Evolutionary conservation across 1,139 yeast genomes (phyloP).

Genomic region (Petasospora rhodanensis): DNA sequence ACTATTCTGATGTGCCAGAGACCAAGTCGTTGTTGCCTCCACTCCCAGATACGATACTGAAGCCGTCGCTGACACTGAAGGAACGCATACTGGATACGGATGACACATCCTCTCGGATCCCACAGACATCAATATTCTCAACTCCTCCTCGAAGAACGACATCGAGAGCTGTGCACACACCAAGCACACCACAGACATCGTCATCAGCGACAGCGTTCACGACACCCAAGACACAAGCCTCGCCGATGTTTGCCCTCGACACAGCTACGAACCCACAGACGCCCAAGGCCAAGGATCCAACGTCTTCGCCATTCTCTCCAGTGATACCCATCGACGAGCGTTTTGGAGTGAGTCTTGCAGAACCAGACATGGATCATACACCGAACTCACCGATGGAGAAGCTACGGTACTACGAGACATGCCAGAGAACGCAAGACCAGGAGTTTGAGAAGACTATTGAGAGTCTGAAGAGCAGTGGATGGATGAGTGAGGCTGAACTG

Average conservation of each 20-base stretch:
- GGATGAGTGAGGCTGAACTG: conserved; percentile 15
- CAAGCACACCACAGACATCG: conserved; percentile 1
- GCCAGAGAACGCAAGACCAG: conserved; percentile 11
- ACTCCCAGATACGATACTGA: conserved; percentile 12
- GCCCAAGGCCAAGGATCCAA: neutral
- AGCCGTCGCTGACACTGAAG: conserved; percentile 4
- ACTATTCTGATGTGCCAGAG: conserved; percentile 15
- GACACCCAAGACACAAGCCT: conserved; percentile 1
- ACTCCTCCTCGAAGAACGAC: conserved; percentile 8
- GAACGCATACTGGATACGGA: conserved; percentile 1
- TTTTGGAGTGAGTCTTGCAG: conserved; percentile 15
- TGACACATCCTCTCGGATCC: conserved; percentile 3
- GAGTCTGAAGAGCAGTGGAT: conserved; percentile 15
- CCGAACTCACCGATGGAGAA: conserved; percentile 11
- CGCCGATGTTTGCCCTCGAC: no score
- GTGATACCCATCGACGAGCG: conserved; percentile 16
- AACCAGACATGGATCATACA: conserved; percentile 4
- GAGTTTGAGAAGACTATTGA: conserved; percentile 13
- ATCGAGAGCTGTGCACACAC: neutral
- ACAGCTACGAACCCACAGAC: conserved; percentile 3
- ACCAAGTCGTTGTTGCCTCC: conserved; percentile 17
- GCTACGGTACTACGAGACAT: conserved; percentile 10
- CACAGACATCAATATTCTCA: conserved; percentile 1
- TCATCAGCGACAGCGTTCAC: neutral
- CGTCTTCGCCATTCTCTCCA: conserved; percentile 11